Conservation (phyloP, 495 filamentous ascomycete genomes). For the Hypoxylon fuscum region DNA sequence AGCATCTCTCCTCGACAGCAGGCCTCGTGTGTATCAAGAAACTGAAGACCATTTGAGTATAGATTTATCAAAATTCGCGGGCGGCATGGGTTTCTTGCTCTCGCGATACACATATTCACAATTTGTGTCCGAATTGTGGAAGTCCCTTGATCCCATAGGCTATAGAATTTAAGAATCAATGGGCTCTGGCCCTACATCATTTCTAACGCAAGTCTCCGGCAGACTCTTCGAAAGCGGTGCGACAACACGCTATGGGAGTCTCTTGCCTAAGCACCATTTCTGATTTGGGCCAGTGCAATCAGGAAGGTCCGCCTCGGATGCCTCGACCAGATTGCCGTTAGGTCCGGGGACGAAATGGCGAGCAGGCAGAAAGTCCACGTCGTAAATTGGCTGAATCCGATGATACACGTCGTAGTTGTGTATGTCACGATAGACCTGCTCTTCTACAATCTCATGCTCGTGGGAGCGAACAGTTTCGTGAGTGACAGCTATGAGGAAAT, state of each 20-base stretch:
- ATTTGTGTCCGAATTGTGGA: background rate
- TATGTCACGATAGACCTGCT: constrained; percentile 63
- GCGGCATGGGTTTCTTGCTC: constrained; percentile 12
- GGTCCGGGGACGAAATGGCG: constrained; percentile 31
- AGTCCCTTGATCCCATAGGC: background rate
- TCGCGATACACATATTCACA: constrained; percentile 7
- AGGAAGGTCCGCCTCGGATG: constrained; percentile 9
- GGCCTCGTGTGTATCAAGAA: no score
- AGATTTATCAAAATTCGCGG: background rate
- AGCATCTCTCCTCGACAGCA: no score
- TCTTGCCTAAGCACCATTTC: constrained; percentile 13
- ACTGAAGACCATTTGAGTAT: no score
- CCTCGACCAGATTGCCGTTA: constrained; percentile 1
- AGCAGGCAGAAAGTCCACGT: constrained; percentile 50
- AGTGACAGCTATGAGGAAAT: constrained; percentile 55
- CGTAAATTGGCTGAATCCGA: constrained; percentile 61
- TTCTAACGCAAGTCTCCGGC: background rate
- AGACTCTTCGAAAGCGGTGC: background rate
- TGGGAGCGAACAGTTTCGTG: constrained; percentile 60
- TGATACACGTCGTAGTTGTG: constrained; percentile 65
- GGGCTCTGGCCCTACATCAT: background rate
- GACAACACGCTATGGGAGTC: background rate
- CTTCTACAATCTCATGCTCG: constrained; percentile 58
- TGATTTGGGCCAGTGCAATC: constrained; percentile 10
- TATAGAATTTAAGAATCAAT: background rate